These are phyloP conservation scores for Daldinia caldariorum DNA, from an alignment of 495 filamentous ascomycete genomes.

Conservation along the genomic window DNA sequence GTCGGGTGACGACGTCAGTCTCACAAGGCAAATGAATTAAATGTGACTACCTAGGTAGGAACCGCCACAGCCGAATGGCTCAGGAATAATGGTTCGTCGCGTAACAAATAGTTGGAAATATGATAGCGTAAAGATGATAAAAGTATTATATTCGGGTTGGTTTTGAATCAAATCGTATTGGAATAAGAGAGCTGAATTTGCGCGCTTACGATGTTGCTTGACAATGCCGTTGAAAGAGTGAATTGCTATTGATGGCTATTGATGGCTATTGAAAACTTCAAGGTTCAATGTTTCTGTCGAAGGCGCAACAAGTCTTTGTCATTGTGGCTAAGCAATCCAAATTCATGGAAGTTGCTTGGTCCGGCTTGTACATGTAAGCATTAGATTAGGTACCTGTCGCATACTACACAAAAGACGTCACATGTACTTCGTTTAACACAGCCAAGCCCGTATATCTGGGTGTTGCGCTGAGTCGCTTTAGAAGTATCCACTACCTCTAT, in stretches of 20 bases:
- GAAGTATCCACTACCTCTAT: constrained; percentile 7
- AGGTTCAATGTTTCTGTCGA: constrained; percentile 8
- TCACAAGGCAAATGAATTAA: constrained; percentile 25
- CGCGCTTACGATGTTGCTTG: constrained; percentile 18
- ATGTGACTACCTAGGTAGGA: constrained; percentile 23
- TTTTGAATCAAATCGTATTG: constrained; percentile 15
- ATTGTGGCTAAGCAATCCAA: constrained; percentile 29
- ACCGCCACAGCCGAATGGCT: constrained; percentile 5
- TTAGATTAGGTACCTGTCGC: neutral
- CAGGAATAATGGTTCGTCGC: neutral
- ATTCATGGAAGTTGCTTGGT: constrained; percentile 3
- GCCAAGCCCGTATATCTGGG: neutral
- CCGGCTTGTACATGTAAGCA: constrained; percentile 2
- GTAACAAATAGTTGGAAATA: neutral
- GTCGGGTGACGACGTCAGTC: constrained; percentile 43
- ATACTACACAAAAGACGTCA: constrained; percentile 20
- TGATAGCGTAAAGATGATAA: neutral
- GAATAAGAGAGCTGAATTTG: constrained; percentile 13
- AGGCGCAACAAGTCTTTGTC: constrained; percentile 22
- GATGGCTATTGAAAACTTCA: neutral
- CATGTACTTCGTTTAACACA: constrained; percentile 24
- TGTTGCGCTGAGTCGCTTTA: constrained; percentile 3
- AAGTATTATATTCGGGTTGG: neutral
- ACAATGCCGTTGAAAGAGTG: constrained; percentile 12
- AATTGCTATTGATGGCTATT: constrained; percentile 8